phyloP scores from a whole-genome alignment of 225 moss, liverwort and hornwort species.

The Marchantia polymorpha region DNA sequence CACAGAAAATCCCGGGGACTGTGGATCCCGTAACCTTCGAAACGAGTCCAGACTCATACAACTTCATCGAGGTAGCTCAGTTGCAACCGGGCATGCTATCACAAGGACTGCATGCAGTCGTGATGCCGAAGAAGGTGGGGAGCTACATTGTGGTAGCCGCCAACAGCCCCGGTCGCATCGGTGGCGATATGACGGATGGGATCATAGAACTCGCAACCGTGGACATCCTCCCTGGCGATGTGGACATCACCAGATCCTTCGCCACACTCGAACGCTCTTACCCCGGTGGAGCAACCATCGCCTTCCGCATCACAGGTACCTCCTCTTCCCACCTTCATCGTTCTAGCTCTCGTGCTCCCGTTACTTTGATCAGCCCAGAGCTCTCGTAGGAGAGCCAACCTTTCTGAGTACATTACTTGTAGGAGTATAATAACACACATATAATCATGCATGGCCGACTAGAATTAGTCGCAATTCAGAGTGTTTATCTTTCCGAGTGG shows the following conservation, averaged over 20 bases:
- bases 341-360: not conserved
- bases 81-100: not conserved
- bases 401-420: not conserved
- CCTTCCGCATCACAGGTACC: conserved; percentile 22
- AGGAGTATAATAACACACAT: not conserved
- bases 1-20: conserved; percentile 4
- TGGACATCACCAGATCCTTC: conserved; percentile 22
- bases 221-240: conserved; percentile 10
- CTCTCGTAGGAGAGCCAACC: not conserved
- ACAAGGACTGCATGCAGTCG: conserved; percentile 13
- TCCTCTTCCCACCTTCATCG: not conserved
- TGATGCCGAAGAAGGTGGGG: conserved; percentile 20
- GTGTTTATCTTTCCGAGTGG: too few relatives aligned
- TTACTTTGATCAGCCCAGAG: not conserved
- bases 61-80: conserved; percentile 16
- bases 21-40: not conserved
- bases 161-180: conserved; percentile 6
- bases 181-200: not conserved
- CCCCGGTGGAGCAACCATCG: conserved; percentile 11
- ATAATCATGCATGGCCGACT: not conserved
- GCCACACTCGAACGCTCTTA: conserved; percentile 12
- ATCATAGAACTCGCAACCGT: conserved; percentile 20
- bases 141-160: conserved; percentile 11
- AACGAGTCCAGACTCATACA: not conserved
- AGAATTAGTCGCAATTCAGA: not conserved